These are phyloP conservation scores for Hanseniaspora jakobsenii DNA, from an alignment of 805 yeast species.

Conservation along the genomic window DNA sequence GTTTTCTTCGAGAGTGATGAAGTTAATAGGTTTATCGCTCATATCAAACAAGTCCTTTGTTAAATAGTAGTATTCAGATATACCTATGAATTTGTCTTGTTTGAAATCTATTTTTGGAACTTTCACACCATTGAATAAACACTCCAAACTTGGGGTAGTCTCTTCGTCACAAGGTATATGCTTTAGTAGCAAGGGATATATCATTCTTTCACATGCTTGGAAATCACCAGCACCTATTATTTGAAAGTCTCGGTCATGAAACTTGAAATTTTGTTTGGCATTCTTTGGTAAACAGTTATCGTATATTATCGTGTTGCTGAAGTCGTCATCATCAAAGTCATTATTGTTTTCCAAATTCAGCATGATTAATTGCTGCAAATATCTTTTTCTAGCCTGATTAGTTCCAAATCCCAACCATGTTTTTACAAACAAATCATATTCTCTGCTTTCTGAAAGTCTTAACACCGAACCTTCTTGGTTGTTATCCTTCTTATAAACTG, in stretches of 20 bases:
- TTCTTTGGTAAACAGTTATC: conserved; percentile 80
- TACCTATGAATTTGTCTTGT: conserved; percentile 76
- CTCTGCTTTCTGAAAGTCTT: conserved; percentile 49
- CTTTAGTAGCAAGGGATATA: conserved; percentile 66
- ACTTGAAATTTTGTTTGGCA: conserved; percentile 37
- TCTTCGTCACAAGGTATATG: conserved; percentile 72
- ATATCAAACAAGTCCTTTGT: conserved; percentile 81
- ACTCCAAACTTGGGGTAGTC: too few species aligned
- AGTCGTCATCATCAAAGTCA: conserved; percentile 36
- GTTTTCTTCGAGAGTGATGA: conserved; percentile 49
- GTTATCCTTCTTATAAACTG: conserved; percentile 52
- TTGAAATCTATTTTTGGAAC: conserved; percentile 78
- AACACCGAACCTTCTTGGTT: conserved; percentile 61
- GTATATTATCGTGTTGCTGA: conserved; percentile 29
- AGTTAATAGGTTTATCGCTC: conserved; percentile 74
- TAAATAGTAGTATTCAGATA: conserved; percentile 95
- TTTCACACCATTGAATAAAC: conserved; percentile 89
- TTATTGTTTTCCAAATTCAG: conserved; percentile 40
- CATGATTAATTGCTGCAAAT: conserved; percentile 44
- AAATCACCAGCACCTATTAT: conserved; percentile 71
- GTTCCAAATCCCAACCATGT: conserved; percentile 99
- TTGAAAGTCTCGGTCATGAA: conserved; percentile 35
- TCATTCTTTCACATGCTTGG: conserved; percentile 54
- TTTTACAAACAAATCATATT: conserved; percentile 65
- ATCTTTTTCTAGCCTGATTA: conserved; percentile 75